phyloP scores from a whole-genome alignment of 331 rosid genomes.

The Acacia concinna region DNA sequence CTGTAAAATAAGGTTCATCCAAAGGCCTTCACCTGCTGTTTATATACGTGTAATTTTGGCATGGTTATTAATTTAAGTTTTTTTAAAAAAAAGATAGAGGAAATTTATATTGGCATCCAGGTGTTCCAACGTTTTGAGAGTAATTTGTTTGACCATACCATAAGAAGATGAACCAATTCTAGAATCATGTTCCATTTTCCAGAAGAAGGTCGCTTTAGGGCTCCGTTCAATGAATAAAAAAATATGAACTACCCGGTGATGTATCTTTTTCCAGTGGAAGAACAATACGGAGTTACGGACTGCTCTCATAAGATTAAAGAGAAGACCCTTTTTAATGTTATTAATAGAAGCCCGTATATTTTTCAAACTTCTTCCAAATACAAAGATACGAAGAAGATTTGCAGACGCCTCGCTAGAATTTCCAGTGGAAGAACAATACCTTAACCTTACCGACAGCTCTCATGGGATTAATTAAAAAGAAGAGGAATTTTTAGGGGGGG shows the following conservation, averaged over 20 bases:
- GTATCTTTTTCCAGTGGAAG: background rate
- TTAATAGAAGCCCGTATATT: too few relatives aligned
- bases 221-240: background rate
- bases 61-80: conserved; percentile 14
- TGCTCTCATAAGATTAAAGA: too few relatives aligned
- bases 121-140: background rate
- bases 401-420: background rate
- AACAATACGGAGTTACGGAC: background rate
- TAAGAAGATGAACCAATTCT: background rate
- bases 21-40: conserved; percentile 59
- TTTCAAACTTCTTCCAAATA: too few relatives aligned
- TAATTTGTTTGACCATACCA: background rate
- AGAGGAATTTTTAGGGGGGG: too few relatives aligned
- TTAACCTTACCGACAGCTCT: background rate
- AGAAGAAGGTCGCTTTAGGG: background rate
- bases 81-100: background rate
- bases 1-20: conserved; percentile 68
- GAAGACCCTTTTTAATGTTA: too few relatives aligned
- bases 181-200: background rate
- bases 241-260: background rate
- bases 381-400: background rate
- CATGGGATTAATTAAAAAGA: background rate
- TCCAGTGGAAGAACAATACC: background rate
- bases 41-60: conserved; percentile 26
- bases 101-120: conserved; percentile 14